A percentile compares a stretch with the other conserved stretches of the same genome.
Evolutionary conservation across 2,329 filamentous ascomycete species (phyloP).

Genomic region (Cadophora sp.): DNA sequence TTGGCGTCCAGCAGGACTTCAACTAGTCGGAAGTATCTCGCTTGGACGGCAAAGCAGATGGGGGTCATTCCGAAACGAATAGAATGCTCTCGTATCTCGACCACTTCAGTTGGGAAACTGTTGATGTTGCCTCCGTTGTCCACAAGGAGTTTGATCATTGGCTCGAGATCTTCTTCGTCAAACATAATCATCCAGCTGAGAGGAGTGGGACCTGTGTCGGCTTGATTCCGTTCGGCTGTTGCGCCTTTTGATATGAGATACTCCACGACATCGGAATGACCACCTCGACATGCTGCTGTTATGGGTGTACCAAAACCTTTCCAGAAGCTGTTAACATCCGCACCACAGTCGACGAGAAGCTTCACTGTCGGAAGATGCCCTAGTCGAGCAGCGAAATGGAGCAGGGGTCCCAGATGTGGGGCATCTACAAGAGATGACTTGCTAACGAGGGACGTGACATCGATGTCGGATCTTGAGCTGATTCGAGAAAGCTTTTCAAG

Average conservation of each 20-base stretch:
- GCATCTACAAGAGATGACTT: neutral
- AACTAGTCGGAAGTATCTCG: neutral
- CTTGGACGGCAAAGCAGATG: neutral
- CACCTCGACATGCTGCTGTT: constrained; percentile 9
- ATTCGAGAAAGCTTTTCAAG: neutral
- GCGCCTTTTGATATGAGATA: neutral
- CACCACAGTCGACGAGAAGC: constrained; percentile 1
- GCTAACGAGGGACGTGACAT: neutral
- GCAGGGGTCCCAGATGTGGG: neutral
- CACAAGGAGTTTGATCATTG: neutral
- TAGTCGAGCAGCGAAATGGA: neutral
- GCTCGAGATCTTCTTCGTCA: neutral
- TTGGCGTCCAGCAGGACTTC: neutral
- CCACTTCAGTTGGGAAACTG: neutral
- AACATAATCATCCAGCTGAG: neutral
- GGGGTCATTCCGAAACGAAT: neutral
- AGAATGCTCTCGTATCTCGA: neutral
- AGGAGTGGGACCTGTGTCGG: neutral
- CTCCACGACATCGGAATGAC: neutral
- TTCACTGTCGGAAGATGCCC: neutral
- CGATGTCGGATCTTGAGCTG: neutral
- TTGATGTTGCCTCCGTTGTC: neutral
- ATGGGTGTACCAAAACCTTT: neutral
- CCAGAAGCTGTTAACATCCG: neutral
- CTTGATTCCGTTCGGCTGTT: neutral